Percentiles rank a stretch among this genome's conserved stretches.
phyloP scores from a whole-genome alignment of 768 basidiomycete species.

The Amanita brunnescens region DNA sequence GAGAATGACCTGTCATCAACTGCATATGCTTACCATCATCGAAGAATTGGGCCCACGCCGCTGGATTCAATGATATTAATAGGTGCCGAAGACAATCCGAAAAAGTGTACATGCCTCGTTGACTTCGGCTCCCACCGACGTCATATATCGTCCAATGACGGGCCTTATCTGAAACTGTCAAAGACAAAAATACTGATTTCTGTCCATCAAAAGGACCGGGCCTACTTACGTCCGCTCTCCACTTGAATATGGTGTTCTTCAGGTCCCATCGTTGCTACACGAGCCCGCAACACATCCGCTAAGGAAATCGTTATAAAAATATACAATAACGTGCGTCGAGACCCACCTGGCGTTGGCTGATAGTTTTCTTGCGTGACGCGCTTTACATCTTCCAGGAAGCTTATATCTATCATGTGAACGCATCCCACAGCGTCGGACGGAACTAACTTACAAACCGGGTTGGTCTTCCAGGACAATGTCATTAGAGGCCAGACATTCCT shows the following conservation, averaged over 20 bases:
- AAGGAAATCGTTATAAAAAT: conserved; percentile 2
- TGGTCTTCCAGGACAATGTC: conserved; percentile 46
- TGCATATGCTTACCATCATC: conserved; percentile 42
- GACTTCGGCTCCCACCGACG: conserved; percentile 50
- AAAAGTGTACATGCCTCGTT: conserved; percentile 34
- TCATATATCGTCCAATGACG: conserved; percentile 60
- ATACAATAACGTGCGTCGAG: not conserved
- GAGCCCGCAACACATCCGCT: conserved; percentile 59
- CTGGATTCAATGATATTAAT: conserved; percentile 23
- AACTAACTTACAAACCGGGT: conserved; percentile 47
- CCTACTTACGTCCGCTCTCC: conserved; percentile 28
- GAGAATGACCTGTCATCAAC: not conserved
- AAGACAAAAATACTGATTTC: not conserved
- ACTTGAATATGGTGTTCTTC: conserved; percentile 52
- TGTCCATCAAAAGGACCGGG: not conserved
- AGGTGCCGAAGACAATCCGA: not conserved
- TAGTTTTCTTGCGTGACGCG: conserved; percentile 46
- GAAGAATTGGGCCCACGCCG: conserved; percentile 63
- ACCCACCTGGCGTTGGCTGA: conserved; percentile 40
- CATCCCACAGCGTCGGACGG: not conserved
- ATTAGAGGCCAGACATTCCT: conserved; percentile 29
- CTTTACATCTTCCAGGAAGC: conserved; percentile 49
- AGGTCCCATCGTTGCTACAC: conserved; percentile 55
- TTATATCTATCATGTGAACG: conserved; percentile 14
- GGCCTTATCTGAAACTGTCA: conserved; percentile 21